Evolutionary conservation across 371 early-diverging fungal genomes (phyloP).

Genomic region (Haplosporangium sp.): DNA sequence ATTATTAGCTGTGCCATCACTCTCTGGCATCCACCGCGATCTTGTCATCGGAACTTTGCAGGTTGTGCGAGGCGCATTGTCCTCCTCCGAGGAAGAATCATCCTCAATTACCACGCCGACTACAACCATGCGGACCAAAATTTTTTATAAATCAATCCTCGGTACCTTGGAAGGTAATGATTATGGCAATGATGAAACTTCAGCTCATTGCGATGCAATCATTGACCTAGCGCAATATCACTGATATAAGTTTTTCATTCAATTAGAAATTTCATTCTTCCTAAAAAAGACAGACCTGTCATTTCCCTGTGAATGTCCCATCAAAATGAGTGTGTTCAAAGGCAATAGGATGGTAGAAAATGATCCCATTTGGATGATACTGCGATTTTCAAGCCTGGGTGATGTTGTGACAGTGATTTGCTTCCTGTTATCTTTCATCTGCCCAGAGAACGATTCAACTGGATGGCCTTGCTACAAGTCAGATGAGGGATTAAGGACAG

Average conservation of each 20-base stretch:
- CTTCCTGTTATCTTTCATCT: slow-evolving; percentile 21
- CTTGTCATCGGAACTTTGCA: slow-evolving; percentile 15
- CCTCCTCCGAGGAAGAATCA: slow-evolving; percentile 21
- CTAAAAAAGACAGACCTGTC: slow-evolving; percentile 3
- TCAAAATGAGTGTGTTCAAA: slow-evolving; percentile 40
- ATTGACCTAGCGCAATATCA: not conserved
- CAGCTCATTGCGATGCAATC: not conserved
- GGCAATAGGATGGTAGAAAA: slow-evolving; percentile 5
- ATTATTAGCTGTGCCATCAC: slow-evolving; percentile 17
- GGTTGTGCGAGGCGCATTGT: slow-evolving; percentile 11
- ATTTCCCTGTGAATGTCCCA: slow-evolving; percentile 19
- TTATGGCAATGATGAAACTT: no score
- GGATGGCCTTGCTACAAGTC: slow-evolving; percentile 15
- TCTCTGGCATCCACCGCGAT: slow-evolving; percentile 18
- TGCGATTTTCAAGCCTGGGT: slow-evolving; percentile 22
- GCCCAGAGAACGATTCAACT: slow-evolving; percentile 5
- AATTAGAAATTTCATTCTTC: slow-evolving; percentile 16
- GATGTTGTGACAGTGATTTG: slow-evolving; percentile 24
- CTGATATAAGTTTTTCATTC: not conserved
- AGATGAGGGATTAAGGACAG: slow-evolving; percentile 24
- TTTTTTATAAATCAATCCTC: slow-evolving; percentile 17
- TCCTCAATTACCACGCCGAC: not conserved
- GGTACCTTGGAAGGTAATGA: slow-evolving; percentile 26
- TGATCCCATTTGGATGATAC: slow-evolving; percentile 32
- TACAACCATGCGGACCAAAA: slow-evolving; percentile 6